These are phyloP conservation scores for Aspergillus amoenus DNA, from an alignment of 2,329 filamentous ascomycete species.

Conservation along the genomic window DNA sequence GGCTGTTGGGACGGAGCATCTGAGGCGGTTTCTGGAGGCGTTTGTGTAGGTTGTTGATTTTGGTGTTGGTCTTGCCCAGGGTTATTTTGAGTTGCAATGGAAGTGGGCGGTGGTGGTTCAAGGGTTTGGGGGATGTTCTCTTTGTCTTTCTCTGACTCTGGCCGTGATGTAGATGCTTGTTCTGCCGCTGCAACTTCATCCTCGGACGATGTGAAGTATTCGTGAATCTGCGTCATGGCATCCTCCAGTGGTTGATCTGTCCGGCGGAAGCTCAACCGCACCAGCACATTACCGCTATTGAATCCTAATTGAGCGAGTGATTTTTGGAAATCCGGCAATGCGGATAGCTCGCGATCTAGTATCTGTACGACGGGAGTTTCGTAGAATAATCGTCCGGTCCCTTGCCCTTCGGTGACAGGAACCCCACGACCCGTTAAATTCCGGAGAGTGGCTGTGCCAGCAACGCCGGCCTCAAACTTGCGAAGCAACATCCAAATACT, in stretches of 20 bases:
- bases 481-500: slow-evolving; percentile 87
- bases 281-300: slow-evolving; percentile 76
- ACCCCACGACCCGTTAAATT: slow-evolving; percentile 84
- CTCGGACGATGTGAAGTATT: slow-evolving; percentile 63
- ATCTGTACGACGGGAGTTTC: slow-evolving; percentile 83
- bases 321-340: slow-evolving; percentile 82
- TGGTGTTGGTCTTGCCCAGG: neutral
- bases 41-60: slow-evolving; percentile 16
- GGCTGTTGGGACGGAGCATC: slow-evolving; percentile 21
- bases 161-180: neutral
- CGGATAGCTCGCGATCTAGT: slow-evolving; percentile 74
- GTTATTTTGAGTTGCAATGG: slow-evolving; percentile 8
- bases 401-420: slow-evolving; percentile 56
- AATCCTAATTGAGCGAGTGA: slow-evolving; percentile 83
- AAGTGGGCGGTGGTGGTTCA: slow-evolving; percentile 13
- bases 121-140: neutral
- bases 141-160: slow-evolving; percentile 8
- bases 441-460: slow-evolving; percentile 59
- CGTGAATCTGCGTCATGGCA: slow-evolving; percentile 76
- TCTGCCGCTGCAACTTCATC: slow-evolving; percentile 27
- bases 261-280: slow-evolving; percentile 73
- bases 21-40: slow-evolving; percentile 10
- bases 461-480: slow-evolving; percentile 78
- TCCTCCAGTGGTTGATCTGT: slow-evolving; percentile 79
- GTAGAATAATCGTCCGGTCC: slow-evolving; percentile 78